Evolutionary conservation across 768 basidiomycete genomes (phyloP), one percentile per base, ranked within the genome.

Genomic region (Favolaschia claudopus): DNA sequence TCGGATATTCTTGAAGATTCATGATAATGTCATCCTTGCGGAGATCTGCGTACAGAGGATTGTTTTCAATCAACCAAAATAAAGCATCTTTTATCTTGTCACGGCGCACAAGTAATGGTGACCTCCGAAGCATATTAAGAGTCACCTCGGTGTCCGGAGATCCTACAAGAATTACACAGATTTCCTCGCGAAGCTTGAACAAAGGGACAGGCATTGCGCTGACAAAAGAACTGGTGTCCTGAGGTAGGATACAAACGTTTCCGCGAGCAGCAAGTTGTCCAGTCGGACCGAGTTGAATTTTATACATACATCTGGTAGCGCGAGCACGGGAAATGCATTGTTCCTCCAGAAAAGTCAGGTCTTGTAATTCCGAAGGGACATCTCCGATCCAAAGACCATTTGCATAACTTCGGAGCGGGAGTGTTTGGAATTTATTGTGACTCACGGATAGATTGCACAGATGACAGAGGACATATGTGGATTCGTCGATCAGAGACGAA

Each of bases 161-260:
- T 12, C 63, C 56, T 4, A 66, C 65, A n/a, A 66, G 42, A 39
- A 66, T 51, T 5, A 66, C 43, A 60, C 44, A 64, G 25, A 66
- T 46, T 47, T 63, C 63, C 33, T 50, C 58, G 19, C 27, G 29
- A 1, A 66, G 19, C 27, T 44, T 13, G 20, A 15, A 36, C 13
- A 66, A 31, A 29, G 65, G 62, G 7, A 58, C 58, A 45, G 65
- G 65, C 43, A 66, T 42, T 34, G 27, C 36, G 2, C 12, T 45
- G 17, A 31, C 19, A 2, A 66, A 37, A 19, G 51, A 31, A 4
- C 34, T 19, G 5, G 63, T 45, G 17, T 61, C 47, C 32, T 66
- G 65, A 2, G 65, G 58, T 8, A 64, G 43, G 2, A 60, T 40
- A 39, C 62, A 65, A 12, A 58, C 64, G 42, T 65, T 65, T 6